These are phyloP conservation scores for Alopecurus myosuroides DNA, from an alignment of 176 grass and related monocot genomes.

Conservation along the genomic window DNA sequence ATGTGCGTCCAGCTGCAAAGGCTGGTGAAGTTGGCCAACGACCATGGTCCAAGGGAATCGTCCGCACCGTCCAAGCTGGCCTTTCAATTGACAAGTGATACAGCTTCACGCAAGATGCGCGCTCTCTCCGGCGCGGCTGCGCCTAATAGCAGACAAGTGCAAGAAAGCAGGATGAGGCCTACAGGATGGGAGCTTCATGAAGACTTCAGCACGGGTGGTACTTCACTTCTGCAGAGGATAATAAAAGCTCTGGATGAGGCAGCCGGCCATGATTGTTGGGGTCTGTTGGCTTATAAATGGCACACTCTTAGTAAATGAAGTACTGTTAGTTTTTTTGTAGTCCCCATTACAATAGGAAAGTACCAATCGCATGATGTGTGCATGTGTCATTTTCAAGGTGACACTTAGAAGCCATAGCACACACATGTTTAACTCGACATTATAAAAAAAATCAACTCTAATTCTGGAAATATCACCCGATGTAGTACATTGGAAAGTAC, in stretches of 20 bases:
- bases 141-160: not conserved
- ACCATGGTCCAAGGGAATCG: not conserved
- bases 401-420: not conserved
- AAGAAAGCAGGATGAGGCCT: not conserved
- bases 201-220: not conserved
- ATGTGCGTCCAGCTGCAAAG: not conserved
- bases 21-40: not conserved
- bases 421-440: not conserved
- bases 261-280: not conserved
- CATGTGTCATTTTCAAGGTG: not conserved
- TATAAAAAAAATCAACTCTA: no score
- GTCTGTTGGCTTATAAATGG: not conserved
- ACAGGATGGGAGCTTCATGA: not conserved
- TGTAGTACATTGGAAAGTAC: no score
- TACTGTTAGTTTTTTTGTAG: not conserved
- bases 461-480: no score
- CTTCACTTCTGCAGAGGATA: not conserved
- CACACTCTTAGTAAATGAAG: not conserved
- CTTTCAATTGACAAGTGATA: not conserved
- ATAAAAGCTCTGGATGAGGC: not conserved
- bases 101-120: not conserved
- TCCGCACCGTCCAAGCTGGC: not conserved
- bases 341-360: not conserved
- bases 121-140: not conserved
- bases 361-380: not conserved